Evolutionary conservation across 768 basidiomycete genomes (phyloP), one percentile per base, ranked within the genome.

Genomic region (Crassisporium funariophilum): DNA sequence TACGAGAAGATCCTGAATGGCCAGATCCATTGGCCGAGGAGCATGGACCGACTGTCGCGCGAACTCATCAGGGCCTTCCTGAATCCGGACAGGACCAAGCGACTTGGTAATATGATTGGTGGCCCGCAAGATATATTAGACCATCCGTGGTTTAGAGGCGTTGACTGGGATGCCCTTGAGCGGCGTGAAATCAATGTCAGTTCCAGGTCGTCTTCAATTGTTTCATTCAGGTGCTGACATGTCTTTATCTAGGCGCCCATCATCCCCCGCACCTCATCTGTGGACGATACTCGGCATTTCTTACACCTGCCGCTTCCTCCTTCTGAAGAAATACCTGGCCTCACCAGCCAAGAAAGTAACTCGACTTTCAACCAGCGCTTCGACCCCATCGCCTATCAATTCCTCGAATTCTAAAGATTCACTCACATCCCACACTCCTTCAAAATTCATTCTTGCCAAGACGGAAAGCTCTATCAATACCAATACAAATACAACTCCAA

Each of bases 1-100:
- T 98, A 98, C 66, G 95, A 99, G 72, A 95, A 95, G 72, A 98
- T 99, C 53, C 73, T 99, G 31, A 82, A 79, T 47, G 91, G 91
- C 21, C 80, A 86, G 50, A 86, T 97, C 37, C 81, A 90, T 54
- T 98, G 93, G 85, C 95, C 95, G n/a, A 78, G 77, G 47, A 84
- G 81, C 52, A 85, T 98, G 74, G 95, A 98, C 61, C 81, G 83
- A 15, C 80, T 94, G 21, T 95, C 95, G 35, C 86, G 85, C 55
- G 90, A 92, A 55, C 77, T 99, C 45, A 88, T 99, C 63, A 79
- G 80, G 54, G 86, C 86, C 1, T 90, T 99, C 66, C 73, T 99
- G 41, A 89, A 92, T 49, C 90, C 91, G 8, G 95, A 99, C 68
- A 83, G 94, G 54, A 88, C 82, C 46, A 89, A 95, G 64, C 82